A percentile compares a stretch with the other conserved stretches of the same genome.
phyloP scores from a whole-genome alignment of 2,329 filamentous ascomycete genomes.

The Mycosphaerella sp. region DNA sequence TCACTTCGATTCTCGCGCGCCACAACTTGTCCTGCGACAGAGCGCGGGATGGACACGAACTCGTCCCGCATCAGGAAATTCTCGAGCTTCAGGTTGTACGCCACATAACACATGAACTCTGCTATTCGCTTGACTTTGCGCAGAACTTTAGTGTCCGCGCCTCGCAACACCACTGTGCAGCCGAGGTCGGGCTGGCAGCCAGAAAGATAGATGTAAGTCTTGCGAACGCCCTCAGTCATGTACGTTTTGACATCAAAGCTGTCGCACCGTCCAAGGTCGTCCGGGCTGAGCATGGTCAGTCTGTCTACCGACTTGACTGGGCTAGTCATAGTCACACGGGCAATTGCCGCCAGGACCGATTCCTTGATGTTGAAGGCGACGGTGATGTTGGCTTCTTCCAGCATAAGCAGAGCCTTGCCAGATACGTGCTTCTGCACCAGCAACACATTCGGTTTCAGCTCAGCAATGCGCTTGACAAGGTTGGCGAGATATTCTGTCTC shows the following conservation, averaged over 20 bases:
- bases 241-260: constrained; percentile 96
- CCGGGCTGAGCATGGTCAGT: constrained; percentile 62
- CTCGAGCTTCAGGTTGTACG: constrained; percentile 94
- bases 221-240: constrained; percentile 75
- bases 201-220: constrained; percentile 92
- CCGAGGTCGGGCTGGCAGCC: constrained; percentile 85
- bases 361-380: constrained; percentile 96
- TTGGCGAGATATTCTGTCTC: constrained; percentile 91
- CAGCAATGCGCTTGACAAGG: constrained; percentile 83
- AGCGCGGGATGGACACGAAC: constrained; percentile 71
- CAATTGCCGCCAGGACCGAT: constrained; percentile 90
- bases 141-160: constrained; percentile 64
- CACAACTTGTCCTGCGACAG: constrained; percentile 36
- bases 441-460: constrained; percentile 74
- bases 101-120: constrained; percentile 98
- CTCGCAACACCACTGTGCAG: constrained; percentile 87
- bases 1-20: constrained; percentile 17
- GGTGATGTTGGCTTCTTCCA: constrained; percentile 82
- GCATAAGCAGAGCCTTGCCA: constrained; percentile 78
- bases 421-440: constrained; percentile 92
- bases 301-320: constrained; percentile 96
- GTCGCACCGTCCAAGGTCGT: constrained; percentile 71
- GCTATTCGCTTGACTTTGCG: constrained; percentile 84
- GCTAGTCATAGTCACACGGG: constrained; percentile 81
- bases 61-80: constrained; percentile 91